Base-by-base conservation (phyloP, 345 rosid genomes). In the Hirschfeldia incana region DNA sequence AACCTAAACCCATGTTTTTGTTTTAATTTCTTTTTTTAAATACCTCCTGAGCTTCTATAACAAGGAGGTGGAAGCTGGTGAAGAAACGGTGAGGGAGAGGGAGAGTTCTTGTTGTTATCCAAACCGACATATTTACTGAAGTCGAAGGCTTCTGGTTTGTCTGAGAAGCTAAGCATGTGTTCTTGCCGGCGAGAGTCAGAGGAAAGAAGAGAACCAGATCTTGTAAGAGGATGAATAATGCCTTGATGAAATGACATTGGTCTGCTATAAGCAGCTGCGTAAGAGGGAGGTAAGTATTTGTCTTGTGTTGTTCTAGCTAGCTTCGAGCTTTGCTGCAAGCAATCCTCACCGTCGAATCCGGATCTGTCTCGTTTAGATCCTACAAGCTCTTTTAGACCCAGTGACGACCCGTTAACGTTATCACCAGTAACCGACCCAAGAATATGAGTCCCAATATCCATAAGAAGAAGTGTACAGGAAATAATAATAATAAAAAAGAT, bases 91-190 rank as follows among this genome's bases (percentile, higher is more conserved):
- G 68, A 73, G 72, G 64, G 86, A 49, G 83, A 73, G 72, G 64
- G 86, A 49, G 83, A 17, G 78, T 33, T 81, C 67, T 75, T 87
- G 58, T 44, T 65, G 9, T 74, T 81, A 46, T 60, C 61, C n/a
- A 89, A 73, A n/a, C 76, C 83, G 78, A 59, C 81, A 77, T 49
- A 80, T 81, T 65, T 78, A 69, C 39, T 65, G 46, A 80, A 75
- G 37, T 74, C 77, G 21, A 76, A 62, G 74, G 78, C 78, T 69
- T 87, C 86, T 58, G 87, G 67, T 80, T 85, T 81, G 60, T 69
- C 72, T 4, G 88, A 88, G 83, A 89, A 89, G 83, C 88, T 89
- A 42, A 83, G 81, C 89, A 90, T 84, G 30, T 89, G 89, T 51
- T 81, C 86, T 39, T 80, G 83, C 1, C 80, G 86, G 55, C 77